Evolutionary conservation across 2,329 filamentous ascomycete genomes (phyloP), one percentile per base, ranked within the genome.

Genomic region (Colletotrichum tropicale): DNA sequence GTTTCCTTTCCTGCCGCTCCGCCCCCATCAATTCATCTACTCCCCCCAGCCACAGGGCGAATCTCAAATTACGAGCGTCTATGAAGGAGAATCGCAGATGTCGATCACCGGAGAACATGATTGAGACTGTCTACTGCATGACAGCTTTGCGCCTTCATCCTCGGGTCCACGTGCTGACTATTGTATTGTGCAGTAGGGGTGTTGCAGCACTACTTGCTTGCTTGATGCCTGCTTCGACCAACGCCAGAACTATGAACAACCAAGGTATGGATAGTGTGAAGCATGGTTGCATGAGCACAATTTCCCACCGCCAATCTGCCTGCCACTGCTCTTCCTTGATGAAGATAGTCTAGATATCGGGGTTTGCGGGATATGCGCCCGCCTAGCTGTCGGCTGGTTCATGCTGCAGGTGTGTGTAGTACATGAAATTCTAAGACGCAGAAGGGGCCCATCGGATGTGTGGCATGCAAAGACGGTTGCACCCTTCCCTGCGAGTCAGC

Each of bases 401-500:
- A 60, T 66, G 71, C 71, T n/a, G 38, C 38, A 43, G 10, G 16
- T 18, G 8, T 43, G 38, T 43, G 18, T 43, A 43, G 38, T 43
- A 43, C 56, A 30, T 32, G n/a, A 18, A 32, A 60, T n/a, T 30
- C 18, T n/a, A 18, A 32, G 16, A 56, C 38, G 55, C 9, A 56
- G 15, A 15, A n/a, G 24, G 16, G 21, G n/a, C 60, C 34, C 32
- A 21, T 32, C 32, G 30, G 13, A 34, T 62, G 60, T 21, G 24
- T 52, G n/a, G 36, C 13, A 28, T 58, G 28, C 55, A n/a, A 61
- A 24, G 24, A 36, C 18, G 43, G 70, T 30, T 34, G 26, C 7
- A 30, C n/a, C 30, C 38, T 34, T 64, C 58, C 30, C 38, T 58
- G 43, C 64, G 73, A 75, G 73, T 75, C 73, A 75, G 62, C 55